phyloP scores from a whole-genome alignment of 2,329 filamentous ascomycete genomes.

The Dactylellina leptospora region DNA sequence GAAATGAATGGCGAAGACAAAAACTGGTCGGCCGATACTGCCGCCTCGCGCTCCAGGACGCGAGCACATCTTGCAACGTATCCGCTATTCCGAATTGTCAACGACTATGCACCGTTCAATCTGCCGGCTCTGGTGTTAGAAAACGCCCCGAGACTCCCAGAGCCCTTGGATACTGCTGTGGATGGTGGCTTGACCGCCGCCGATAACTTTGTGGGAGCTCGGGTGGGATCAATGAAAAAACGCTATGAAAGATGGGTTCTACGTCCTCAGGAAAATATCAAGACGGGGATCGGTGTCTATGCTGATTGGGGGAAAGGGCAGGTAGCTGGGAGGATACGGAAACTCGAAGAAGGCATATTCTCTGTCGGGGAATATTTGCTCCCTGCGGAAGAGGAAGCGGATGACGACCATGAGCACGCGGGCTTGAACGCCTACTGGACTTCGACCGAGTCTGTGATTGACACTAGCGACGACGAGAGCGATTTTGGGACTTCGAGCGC shows the following conservation, averaged over 20 bases:
- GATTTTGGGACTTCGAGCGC: slow-evolving; percentile 26
- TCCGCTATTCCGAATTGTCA: slow-evolving; percentile 37
- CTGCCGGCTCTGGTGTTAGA: slow-evolving; percentile 29
- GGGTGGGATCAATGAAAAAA: slow-evolving; percentile 24
- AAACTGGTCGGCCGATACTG: slow-evolving; percentile 34
- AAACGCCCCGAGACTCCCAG: slow-evolving; percentile 35
- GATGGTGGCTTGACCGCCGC: slow-evolving; percentile 35
- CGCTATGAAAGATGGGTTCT: slow-evolving; percentile 42
- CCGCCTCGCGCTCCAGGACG: slow-evolving; percentile 32
- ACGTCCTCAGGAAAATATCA: slow-evolving; percentile 40
- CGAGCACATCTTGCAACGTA: slow-evolving; percentile 39
- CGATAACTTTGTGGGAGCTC: slow-evolving; percentile 37
- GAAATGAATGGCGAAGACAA: slow-evolving; percentile 15
- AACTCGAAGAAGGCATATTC: slow-evolving; percentile 43
- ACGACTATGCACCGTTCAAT: slow-evolving; percentile 44
- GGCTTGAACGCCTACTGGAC: slow-evolving; percentile 49
- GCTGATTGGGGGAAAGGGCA: slow-evolving; percentile 43
- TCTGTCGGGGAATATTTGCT: slow-evolving; percentile 40
- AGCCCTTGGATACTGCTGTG: slow-evolving; percentile 37
- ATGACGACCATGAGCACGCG: slow-evolving; percentile 39
- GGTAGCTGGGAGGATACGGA: slow-evolving; percentile 31
- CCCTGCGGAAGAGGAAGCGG: slow-evolving; percentile 30
- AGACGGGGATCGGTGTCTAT: slow-evolving; percentile 43
- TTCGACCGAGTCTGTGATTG: slow-evolving; percentile 43
- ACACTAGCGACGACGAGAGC: slow-evolving; percentile 45